Percentiles rank a stretch among this genome's conserved stretches.
phyloP scores from a whole-genome alignment of 805 yeast genomes.

The Metschnikowia borealis region DNA sequence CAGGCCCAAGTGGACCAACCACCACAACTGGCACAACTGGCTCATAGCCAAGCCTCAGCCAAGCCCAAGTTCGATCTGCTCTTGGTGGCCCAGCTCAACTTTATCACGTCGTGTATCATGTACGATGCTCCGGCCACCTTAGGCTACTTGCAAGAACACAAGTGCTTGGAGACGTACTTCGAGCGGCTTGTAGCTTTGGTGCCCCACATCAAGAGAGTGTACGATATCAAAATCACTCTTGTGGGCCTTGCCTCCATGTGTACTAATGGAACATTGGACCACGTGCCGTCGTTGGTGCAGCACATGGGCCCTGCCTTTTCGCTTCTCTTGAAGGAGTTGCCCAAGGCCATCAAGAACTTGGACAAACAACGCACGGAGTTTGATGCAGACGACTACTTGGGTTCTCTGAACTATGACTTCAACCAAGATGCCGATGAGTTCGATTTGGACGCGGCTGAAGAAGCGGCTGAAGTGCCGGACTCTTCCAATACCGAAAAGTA shows the following conservation, averaged over 20 bases:
- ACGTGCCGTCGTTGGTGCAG: conserved; percentile 34
- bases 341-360: conserved; percentile 63
- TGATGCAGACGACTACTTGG: conserved; percentile 23
- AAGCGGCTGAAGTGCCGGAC: conserved; percentile 14
- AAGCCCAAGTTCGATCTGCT: conserved; percentile 29
- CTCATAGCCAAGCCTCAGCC: no score
- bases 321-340: conserved; percentile 54
- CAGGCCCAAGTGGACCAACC: conserved; percentile 20
- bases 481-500: conserved; percentile 38
- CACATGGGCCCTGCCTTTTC: conserved; percentile 49
- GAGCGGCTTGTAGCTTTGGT: conserved; percentile 61
- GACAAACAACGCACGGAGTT: conserved; percentile 62
- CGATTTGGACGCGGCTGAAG: conserved; percentile 23
- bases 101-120: conserved; percentile 59
- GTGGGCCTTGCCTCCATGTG: conserved; percentile 46
- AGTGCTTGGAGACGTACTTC: conserved; percentile 44
- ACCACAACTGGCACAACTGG: no score
- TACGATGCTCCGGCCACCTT: conserved; percentile 57
- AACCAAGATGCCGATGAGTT: conserved; percentile 13
- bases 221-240: conserved; percentile 72
- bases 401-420: conserved; percentile 6
- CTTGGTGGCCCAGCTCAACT: conserved; percentile 52
- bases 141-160: conserved; percentile 41
- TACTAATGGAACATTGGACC: conserved; percentile 4
- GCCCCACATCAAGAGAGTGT: conserved; percentile 61